A percentile compares a stretch with the other conserved stretches of the same genome.
These are phyloP conservation scores for Nicotiana tomentosiformis DNA, from an alignment of 257 asterid species.

Conservation along the genomic window DNA sequence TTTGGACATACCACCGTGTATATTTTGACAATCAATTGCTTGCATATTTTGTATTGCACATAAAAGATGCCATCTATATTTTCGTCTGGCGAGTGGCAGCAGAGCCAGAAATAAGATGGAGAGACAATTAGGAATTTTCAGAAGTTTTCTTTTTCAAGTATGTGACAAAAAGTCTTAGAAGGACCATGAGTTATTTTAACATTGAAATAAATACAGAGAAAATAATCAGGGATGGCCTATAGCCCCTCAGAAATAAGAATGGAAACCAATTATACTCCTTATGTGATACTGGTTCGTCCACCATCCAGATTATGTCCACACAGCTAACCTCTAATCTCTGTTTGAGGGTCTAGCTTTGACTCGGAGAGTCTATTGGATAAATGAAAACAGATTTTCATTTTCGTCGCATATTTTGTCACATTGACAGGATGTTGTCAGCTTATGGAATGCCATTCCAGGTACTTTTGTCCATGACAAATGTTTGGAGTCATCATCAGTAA, in stretches of 20 bases:
- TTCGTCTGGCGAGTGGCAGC: constrained; percentile 2
- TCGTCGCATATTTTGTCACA: neutral
- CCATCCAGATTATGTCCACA: constrained; percentile 1
- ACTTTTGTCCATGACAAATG: neutral
- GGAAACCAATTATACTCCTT: neutral
- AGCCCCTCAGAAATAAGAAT: neutral
- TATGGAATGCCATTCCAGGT: neutral
- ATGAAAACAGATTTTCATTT: neutral
- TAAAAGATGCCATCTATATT: neutral
- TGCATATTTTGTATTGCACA: constrained; percentile 36
- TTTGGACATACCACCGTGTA: constrained; percentile 41
- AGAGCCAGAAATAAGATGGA: constrained; percentile 1
- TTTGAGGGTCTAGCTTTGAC: neutral
- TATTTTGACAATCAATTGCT: constrained; percentile 47
- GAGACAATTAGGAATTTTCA: neutral
- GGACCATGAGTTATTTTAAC: neutral
- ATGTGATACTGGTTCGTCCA: neutral
- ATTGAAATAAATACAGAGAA: neutral
- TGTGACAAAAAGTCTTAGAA: neutral
- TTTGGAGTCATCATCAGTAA: constrained; percentile 1
- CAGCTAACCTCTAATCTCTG: neutral
- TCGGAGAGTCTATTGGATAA: neutral
- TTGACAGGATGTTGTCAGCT: neutral
- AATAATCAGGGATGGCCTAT: neutral
- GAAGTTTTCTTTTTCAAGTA: neutral